Conservation (phyloP, 2,329 filamentous ascomycete genomes). For the Trichocomaceae sp. region DNA sequence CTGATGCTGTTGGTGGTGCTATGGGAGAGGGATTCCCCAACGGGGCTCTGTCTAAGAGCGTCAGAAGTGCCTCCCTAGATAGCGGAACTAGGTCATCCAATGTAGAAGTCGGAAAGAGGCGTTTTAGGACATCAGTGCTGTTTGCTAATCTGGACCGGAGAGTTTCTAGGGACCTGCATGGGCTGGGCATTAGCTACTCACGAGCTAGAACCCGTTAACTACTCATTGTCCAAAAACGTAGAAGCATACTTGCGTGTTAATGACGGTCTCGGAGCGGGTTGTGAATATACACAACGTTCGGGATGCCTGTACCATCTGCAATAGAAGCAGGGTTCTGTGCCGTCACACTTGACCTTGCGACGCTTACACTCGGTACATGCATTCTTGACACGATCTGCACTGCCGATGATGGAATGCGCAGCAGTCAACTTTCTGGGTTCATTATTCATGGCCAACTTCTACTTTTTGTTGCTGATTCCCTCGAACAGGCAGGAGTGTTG, state of each 20-base stretch:
- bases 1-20: not conserved
- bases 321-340: slow-evolving; percentile 44
- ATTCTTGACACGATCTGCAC: not conserved
- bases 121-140: not conserved
- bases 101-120: not conserved
- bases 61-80: not conserved
- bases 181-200: not conserved
- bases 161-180: not conserved
- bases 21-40: not conserved
- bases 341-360: slow-evolving; percentile 50
- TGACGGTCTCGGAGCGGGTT: not conserved
- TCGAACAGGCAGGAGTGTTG: no score
- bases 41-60: not conserved
- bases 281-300: slow-evolving; percentile 1
- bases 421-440: not conserved
- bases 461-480: not conserved
- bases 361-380: slow-evolving; percentile 49
- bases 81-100: not conserved
- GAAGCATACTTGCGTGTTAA: not conserved
- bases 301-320: slow-evolving; percentile 1
- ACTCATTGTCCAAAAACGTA: not conserved
- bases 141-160: not conserved
- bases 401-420: not conserved
- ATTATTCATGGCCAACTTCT: not conserved
- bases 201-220: not conserved